Conservation (phyloP, 768 basidiomycete genomes). For the Lentinula detonsa region DNA sequence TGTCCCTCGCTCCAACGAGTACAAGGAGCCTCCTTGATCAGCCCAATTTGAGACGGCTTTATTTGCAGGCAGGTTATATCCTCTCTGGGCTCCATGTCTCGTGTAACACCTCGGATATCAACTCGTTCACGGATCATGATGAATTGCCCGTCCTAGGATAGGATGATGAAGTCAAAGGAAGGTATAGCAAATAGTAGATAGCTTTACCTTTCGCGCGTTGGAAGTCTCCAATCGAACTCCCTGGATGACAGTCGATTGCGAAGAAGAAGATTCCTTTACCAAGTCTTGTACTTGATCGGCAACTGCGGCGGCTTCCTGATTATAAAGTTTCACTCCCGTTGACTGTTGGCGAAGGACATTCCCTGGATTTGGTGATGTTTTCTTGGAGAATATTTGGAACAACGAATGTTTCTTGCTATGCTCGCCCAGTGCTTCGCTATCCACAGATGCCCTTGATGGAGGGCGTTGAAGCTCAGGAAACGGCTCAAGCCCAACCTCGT, state of each 20-base stretch:
- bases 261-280: neutral
- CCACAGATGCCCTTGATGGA: conserved; percentile 16
- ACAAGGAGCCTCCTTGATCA: conserved; percentile 69
- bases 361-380: conserved; percentile 3
- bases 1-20: conserved; percentile 62
- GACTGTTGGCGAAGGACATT: conserved; percentile 1
- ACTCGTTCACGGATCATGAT: conserved; percentile 72
- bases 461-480: conserved; percentile 39
- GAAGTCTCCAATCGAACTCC: neutral
- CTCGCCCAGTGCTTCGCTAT: conserved; percentile 12
- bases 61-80: conserved; percentile 51
- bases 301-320: conserved; percentile 20
- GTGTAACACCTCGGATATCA: conserved; percentile 48
- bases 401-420: neutral
- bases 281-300: conserved; percentile 20
- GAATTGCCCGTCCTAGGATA: conserved; percentile 15
- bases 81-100: conserved; percentile 57
- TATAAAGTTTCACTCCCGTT: conserved; percentile 21
- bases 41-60: conserved; percentile 50
- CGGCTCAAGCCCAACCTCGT: conserved; percentile 29
- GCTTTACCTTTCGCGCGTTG: neutral
- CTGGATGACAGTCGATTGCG: neutral
- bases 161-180: neutral
- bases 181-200: neutral
- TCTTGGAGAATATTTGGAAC: neutral